Percentiles rank a stretch among this genome's conserved stretches.
Conservation (phyloP, 345 rosid species). For the Pistacia integerrima region DNA sequence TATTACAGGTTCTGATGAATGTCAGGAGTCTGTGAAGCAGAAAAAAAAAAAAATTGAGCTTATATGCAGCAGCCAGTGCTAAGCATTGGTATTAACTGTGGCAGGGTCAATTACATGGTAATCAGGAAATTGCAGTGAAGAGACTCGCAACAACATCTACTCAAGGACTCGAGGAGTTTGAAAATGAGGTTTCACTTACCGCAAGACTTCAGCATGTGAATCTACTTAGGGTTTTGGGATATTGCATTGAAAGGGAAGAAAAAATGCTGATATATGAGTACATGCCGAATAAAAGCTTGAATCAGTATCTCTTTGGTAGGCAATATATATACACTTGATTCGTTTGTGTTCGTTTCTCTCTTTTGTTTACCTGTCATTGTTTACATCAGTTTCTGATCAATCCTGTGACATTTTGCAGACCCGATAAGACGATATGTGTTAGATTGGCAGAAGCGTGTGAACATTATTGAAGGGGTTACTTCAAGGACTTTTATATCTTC, state of each 20-base stretch:
- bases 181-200: constrained; percentile 39
- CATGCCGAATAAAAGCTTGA: constrained; percentile 41
- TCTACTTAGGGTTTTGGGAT: constrained; percentile 35
- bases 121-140: constrained; percentile 49
- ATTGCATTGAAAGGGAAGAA: constrained; percentile 36
- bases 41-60: not conserved
- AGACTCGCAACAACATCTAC: constrained; percentile 40
- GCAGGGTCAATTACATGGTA: constrained; percentile 32
- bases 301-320: constrained; percentile 36
- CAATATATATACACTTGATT: not conserved
- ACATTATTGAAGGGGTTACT: constrained; percentile 43
- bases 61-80: not conserved
- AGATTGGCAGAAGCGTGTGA: constrained; percentile 39
- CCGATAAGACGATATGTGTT: constrained; percentile 10
- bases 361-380: not conserved
- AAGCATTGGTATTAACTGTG: not conserved
- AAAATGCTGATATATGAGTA: constrained; percentile 45
- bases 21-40: too few relatives aligned
- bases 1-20: too few relatives aligned
- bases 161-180: constrained; percentile 44
- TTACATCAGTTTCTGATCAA: not conserved
- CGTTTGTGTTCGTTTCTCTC: not conserved
- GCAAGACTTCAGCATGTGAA: constrained; percentile 49
- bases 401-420: constrained; percentile 24
- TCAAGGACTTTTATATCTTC: constrained; percentile 54